A percentile compares a stretch with the other conserved stretches of the same genome.
Evolutionary conservation across 2,329 filamentous ascomycete genomes (phyloP).

Genomic region (Cucurbitaria berberidis): DNA sequence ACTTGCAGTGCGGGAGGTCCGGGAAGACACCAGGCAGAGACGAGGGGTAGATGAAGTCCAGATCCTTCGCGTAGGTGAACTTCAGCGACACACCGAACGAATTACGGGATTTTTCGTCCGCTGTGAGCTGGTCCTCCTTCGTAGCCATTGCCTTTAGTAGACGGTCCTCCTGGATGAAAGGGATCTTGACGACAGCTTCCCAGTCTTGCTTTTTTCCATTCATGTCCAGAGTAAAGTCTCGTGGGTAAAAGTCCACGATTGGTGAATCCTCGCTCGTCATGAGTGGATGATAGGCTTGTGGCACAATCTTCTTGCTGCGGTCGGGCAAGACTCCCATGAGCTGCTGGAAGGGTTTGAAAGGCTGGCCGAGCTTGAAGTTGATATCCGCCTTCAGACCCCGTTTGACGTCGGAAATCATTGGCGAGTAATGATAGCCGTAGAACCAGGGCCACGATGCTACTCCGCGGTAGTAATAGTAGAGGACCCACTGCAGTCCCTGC

Average conservation of each 20-base stretch:
- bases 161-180: conserved; percentile 93
- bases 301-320: conserved; percentile 96
- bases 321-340: conserved; percentile 98
- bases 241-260: conserved; percentile 96
- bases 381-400: conserved; percentile 86
- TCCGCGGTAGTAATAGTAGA: conserved; percentile 97
- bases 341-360: conserved; percentile 94
- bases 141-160: conserved; percentile 85
- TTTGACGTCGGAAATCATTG: conserved; percentile 94
- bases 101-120: conserved; percentile 82
- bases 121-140: conserved; percentile 77
- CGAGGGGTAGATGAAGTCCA: conserved; percentile 84
- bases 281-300: conserved; percentile 81
- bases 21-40: conserved; percentile 90
- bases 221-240: conserved; percentile 98
- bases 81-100: conserved; percentile 91
- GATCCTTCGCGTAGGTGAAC: conserved; percentile 81
- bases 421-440: conserved; percentile 95
- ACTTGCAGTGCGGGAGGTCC: conserved; percentile 83
- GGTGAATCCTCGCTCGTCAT: conserved; percentile 92
- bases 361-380: conserved; percentile 91
- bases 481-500: conserved; percentile 95
- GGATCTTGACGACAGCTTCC: conserved; percentile 99
- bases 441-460: conserved; percentile 99
- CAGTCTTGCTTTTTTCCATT: conserved; percentile 99